Evolutionary conservation across 257 asterid genomes (phyloP).

Genomic region (Striga asiatica): DNA sequence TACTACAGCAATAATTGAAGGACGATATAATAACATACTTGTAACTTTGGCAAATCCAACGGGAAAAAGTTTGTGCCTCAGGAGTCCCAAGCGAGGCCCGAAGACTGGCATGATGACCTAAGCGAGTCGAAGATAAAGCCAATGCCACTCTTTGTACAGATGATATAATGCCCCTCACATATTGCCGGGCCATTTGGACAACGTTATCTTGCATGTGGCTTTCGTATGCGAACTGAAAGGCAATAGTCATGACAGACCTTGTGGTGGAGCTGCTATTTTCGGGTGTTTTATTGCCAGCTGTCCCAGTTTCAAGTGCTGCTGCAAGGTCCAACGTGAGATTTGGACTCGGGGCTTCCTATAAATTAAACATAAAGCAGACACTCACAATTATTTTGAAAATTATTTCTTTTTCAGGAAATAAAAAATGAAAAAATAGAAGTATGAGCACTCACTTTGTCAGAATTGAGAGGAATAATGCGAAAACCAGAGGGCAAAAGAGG

Average conservation of each 20-base stretch:
- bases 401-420: no score
- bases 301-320: conserved; percentile 81
- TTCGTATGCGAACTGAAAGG: conserved; percentile 84
- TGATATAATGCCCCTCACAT: conserved; percentile 72
- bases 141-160: conserved; percentile 89
- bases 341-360: conserved; percentile 72
- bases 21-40: conserved; percentile 27
- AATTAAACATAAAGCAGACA: neutral
- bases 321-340: conserved; percentile 92
- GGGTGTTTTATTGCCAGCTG: conserved; percentile 47
- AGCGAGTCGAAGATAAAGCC: conserved; percentile 69
- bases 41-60: conserved; percentile 84
- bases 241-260: conserved; percentile 88
- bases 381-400: no score
- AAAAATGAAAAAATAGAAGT: neutral
- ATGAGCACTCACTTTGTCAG: conserved; percentile 51
- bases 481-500: conserved; percentile 94
- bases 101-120: conserved; percentile 47
- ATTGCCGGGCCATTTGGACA: conserved; percentile 77
- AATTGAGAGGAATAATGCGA: conserved; percentile 78
- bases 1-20: no score
- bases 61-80: conserved; percentile 79
- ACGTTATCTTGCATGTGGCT: conserved; percentile 87
- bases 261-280: conserved; percentile 26
- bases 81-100: conserved; percentile 68